Evolutionary conservation across 257 asterid genomes (phyloP).

Genomic region (Pogostemon cablin): DNA sequence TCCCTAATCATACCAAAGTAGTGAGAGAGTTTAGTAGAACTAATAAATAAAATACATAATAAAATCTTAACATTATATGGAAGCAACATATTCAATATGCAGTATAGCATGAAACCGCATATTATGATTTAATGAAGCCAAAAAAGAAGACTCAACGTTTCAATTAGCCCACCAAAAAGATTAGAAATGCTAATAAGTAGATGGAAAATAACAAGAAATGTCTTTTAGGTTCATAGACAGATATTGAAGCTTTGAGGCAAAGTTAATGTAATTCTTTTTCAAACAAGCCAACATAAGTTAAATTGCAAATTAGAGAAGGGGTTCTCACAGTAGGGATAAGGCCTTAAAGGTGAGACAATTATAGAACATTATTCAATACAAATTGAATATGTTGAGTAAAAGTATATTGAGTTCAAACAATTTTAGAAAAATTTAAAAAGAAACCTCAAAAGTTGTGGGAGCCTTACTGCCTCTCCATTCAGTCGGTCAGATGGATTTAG

Average conservation of each 20-base stretch:
- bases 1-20: slow-evolving; percentile 51
- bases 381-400: slow-evolving; percentile 29
- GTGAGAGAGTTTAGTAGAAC: slow-evolving; percentile 14
- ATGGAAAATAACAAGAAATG: background rate
- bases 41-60: background rate
- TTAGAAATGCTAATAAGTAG: slow-evolving; percentile 9
- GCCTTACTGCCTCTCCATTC: too few species aligned
- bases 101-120: background rate
- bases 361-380: slow-evolving; percentile 9
- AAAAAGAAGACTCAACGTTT: background rate
- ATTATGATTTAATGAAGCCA: background rate
- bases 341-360: background rate
- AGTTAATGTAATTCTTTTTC: background rate
- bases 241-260: background rate
- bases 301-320: background rate
- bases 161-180: background rate
- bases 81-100: slow-evolving; percentile 1
- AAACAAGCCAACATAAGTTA: background rate
- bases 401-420: slow-evolving; percentile 6
- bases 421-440: background rate
- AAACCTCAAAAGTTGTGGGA: background rate
- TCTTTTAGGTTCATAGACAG: slow-evolving; percentile 16
- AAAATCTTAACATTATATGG: slow-evolving; percentile 12
- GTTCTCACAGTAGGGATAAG: background rate
- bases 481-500: too few species aligned